These are phyloP conservation scores for Phytomonas francai DNA, from an alignment of 208 protist genomes.

Conservation along the genomic window DNA sequence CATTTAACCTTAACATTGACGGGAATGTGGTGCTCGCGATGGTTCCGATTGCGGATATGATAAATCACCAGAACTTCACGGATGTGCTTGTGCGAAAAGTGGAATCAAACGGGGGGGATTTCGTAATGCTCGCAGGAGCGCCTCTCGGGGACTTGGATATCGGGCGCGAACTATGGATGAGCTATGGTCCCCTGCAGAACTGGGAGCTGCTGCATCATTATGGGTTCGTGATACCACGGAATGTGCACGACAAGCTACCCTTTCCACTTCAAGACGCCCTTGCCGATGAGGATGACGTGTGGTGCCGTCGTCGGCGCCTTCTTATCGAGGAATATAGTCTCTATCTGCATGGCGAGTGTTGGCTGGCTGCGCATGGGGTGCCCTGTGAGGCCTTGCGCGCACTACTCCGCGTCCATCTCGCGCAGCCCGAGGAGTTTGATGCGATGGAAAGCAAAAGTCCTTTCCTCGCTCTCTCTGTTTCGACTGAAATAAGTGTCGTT, in stretches of 20 bases:
- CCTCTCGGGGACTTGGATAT: conserved; percentile 41
- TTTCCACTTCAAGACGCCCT: conserved; percentile 42
- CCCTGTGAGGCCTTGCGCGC: conserved; percentile 59
- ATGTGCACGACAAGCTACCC: conserved; percentile 77
- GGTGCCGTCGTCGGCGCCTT: conserved; percentile 37
- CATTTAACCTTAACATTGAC: conserved; percentile 86
- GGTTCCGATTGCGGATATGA: conserved; percentile 83
- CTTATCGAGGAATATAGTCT: conserved; percentile 46
- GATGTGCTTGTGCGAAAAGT: conserved; percentile 78
- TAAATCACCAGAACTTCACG: conserved; percentile 78
- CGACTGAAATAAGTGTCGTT: conserved; percentile 52
- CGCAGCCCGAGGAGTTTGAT: conserved; percentile 58
- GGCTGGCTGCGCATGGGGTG: conserved; percentile 45
- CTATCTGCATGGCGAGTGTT: conserved; percentile 41
- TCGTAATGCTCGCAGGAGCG: conserved; percentile 76
- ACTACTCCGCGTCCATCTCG: conserved; percentile 69
- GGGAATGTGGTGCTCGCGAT: conserved; percentile 52
- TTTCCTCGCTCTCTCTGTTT: conserved; percentile 32
- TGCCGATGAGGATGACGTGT: conserved; percentile 13
- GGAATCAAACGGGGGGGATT: conserved; percentile 51
- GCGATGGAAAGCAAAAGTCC: conserved; percentile 51
- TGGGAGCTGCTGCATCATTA: conserved; percentile 89
- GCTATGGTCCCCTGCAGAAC: conserved; percentile 91
- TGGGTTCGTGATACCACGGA: conserved; percentile 81
- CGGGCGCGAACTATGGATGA: conserved; percentile 85